These are phyloP conservation scores for Lodderomyces metapsilosis DNA, from an alignment of 1,139 yeast genomes.

Conservation along the genomic window DNA sequence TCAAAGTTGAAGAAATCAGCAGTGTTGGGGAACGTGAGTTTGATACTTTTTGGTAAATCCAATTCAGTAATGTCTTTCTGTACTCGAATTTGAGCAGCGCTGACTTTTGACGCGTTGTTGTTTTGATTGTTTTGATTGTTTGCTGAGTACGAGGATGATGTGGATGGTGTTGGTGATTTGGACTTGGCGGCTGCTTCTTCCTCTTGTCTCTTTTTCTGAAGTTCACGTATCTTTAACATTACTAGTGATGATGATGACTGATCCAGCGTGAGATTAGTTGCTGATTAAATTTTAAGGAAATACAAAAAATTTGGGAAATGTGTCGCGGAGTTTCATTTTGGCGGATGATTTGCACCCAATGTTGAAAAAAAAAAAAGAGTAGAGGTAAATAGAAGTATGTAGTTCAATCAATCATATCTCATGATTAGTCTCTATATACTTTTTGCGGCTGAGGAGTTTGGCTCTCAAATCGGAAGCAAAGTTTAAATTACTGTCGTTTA, in stretches of 20 bases:
- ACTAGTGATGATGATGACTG: background rate
- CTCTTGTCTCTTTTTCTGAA: constrained; percentile 58
- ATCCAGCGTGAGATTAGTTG: too few relatives aligned
- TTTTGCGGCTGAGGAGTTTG: background rate
- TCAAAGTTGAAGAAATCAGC: constrained; percentile 60
- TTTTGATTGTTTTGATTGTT: constrained; percentile 3
- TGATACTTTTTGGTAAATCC: constrained; percentile 64
- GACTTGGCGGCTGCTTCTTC: constrained; percentile 23
- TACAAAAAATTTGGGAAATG: background rate
- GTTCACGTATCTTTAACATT: constrained; percentile 55
- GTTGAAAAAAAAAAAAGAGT: too few relatives aligned
- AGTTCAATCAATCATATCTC: too few relatives aligned
- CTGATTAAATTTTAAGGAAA: background rate
- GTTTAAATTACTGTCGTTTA: background rate
- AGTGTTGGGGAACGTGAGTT: constrained; percentile 54
- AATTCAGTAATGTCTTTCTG: constrained; percentile 68
- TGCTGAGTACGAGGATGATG: too few relatives aligned
- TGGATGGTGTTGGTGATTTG: constrained; percentile 11
- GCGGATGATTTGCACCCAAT: constrained; percentile 4
- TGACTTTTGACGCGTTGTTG: constrained; percentile 19
- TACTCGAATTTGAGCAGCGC: constrained; percentile 55
- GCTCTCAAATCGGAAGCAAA: background rate
- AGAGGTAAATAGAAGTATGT: too few relatives aligned
- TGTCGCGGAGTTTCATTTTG: background rate
- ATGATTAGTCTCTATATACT: background rate